Evolutionary conservation across 352 stramenopile genomes (phyloP), one percentile per base, ranked within the genome.

Genomic region (Globisporangium orthogonon): DNA sequence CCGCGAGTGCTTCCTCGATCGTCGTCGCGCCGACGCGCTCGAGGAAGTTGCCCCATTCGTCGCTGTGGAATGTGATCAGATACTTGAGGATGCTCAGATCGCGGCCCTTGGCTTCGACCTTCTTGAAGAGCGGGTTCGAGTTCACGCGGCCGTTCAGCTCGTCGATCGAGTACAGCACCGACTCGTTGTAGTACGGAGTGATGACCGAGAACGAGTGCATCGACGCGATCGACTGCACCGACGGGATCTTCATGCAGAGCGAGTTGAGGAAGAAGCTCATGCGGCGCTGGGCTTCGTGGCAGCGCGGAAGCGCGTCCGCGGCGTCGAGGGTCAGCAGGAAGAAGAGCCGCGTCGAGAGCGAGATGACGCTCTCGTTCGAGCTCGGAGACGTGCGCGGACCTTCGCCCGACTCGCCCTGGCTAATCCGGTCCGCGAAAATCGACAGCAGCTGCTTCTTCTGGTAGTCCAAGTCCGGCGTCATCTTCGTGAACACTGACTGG

Each of bases 191-290:
- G 70, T 95, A 95, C 33, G 86, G 86, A 7, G 86, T 95, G 44
- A 92, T 79, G 35, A 95, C 83, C 18, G 83, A 93, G 56, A 95
- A 94, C 40, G 86, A 95, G 44, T 90, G 72, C 84, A 95, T 95
- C 13, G 86, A 82, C 9, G 78, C 81, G 57, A 94, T 91, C 31
- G 83, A 89, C 46, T 87, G 66, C 50, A 92, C 82, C 1, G 69
- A 74, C n/a, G 86, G 84, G 66, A 95, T 95, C 40, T 89, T 74
- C 86, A 95, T 95, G 63, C 80, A 86, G 50, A 95, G 51, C 37
- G 86, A 95, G 61, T 95, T 95, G 46, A 90, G 50, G 63, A 95
- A 95, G 57, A 95, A 95, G 64, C 84, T 91, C 82, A 95, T 90
- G n/a, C 86, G 83, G 15, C 84, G 82, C 63, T 87, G 83, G 7